Base-by-base conservation (phyloP, 2,329 filamentous ascomycete species). In the Amesomyces nigricolor region DNA sequence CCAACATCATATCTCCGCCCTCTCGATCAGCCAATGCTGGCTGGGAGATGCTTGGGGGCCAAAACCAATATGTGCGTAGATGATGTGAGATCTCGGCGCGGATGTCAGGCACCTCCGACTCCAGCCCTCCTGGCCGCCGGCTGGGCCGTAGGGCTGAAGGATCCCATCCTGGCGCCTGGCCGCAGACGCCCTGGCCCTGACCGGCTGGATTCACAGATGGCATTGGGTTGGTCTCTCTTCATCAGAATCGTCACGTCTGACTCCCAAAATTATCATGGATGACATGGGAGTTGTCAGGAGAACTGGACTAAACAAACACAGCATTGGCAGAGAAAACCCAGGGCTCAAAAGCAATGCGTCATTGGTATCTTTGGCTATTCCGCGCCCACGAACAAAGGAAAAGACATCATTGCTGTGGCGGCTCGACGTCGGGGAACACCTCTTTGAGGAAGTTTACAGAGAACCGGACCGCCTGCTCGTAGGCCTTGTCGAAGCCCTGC, bases 401-500 rank as follows among this genome's bases (percentile, higher is more conserved):
- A 54, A 10, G 10, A 29, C 17, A 51, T 56, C 56, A 57, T 55
- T 51, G 57, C 53, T 63, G 37, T 14, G 56, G 53, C 5, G 56
- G 52, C 49, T 66, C 57, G 42, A 68, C 63, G 49, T 72, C 66
- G 1, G 73, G 72, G 54, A 83, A 73, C 32, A 83, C 74, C 45
- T 85, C 77, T 65, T 79, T 76, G 61, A 96, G 64, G 65, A 96
- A 91, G 53, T 87, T 90, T 67, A 78, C 79, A 2, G 88, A 86
- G 68, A 95, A 96, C 59, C 87, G 77, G 57, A 78, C 74, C 60
- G 87, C 86, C 76, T 96, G 91, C 72, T 92, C 83, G 71, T 88
- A 97, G n/a, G 91, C 89, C 66, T 79, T 82, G 65, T 87, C 82
- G 67, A 97, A 97, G 2, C 90, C 91, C 63, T 88, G 81, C 4